phyloP scores from a whole-genome alignment of 441 rosid genomes.

The Euphorbia schlechtendalii region DNA sequence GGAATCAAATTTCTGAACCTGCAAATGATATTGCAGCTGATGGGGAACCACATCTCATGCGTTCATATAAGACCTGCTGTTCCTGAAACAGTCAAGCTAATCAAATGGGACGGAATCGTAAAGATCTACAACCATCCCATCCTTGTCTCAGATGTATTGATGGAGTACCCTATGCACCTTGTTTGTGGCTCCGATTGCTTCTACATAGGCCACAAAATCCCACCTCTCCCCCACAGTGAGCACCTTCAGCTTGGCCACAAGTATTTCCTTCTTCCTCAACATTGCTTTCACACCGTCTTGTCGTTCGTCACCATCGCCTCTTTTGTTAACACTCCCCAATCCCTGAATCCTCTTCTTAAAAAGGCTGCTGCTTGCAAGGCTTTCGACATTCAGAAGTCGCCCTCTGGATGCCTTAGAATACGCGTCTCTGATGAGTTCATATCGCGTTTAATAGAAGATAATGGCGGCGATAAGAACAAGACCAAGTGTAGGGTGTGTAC shows the following conservation, averaged over 20 bases:
- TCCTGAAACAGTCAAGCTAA: slow-evolving; percentile 38
- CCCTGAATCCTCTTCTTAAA: slow-evolving; percentile 20
- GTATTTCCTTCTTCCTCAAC: slow-evolving; percentile 72
- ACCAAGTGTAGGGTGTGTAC: slow-evolving; percentile 44
- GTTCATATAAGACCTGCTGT: slow-evolving; percentile 28
- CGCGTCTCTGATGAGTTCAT: slow-evolving; percentile 82
- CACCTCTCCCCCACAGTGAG: slow-evolving; percentile 54
- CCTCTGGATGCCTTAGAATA: slow-evolving; percentile 51
- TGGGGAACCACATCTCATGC: slow-evolving; percentile 37
- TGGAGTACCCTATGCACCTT: slow-evolving; percentile 65
- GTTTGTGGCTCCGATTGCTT: slow-evolving; percentile 68
- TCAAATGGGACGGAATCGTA: slow-evolving; percentile 61
- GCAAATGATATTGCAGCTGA: slow-evolving; percentile 32
- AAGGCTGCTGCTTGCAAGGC: slow-evolving; percentile 47
- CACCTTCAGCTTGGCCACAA: slow-evolving; percentile 65
- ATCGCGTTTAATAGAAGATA: slow-evolving; percentile 51
- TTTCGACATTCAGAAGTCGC: slow-evolving; percentile 55
- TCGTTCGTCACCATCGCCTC: slow-evolving; percentile 68
- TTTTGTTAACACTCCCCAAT: slow-evolving; percentile 18
- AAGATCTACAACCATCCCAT: slow-evolving; percentile 55
- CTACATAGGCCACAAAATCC: slow-evolving; percentile 81
- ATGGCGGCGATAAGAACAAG: slow-evolving; percentile 8
- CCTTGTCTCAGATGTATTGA: slow-evolving; percentile 49
- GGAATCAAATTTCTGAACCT: slow-evolving; percentile 29
- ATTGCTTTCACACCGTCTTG: slow-evolving; percentile 54